These are phyloP conservation scores for Hericium rajendrae DNA, from an alignment of 768 basidiomycete genomes.

Conservation along the genomic window DNA sequence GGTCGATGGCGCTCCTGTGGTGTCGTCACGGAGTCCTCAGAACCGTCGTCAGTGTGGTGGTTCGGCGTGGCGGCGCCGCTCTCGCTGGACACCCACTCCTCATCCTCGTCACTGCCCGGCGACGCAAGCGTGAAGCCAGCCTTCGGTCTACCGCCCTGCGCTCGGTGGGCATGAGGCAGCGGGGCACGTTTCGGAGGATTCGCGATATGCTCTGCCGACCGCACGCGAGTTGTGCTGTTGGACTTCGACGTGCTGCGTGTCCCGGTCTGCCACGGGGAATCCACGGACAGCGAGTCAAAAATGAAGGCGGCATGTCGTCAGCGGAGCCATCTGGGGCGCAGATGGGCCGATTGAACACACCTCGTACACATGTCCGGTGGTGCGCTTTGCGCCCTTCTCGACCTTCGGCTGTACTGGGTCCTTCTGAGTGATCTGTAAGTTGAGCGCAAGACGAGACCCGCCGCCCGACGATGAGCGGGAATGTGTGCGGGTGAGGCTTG, in stretches of 20 bases:
- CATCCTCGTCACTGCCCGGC: conserved; percentile 43
- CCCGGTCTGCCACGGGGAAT: not conserved
- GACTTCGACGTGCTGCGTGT: conserved; percentile 6
- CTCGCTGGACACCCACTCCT: conserved; percentile 73
- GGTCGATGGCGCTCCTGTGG: conserved; percentile 17
- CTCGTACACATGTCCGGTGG: conserved; percentile 29
- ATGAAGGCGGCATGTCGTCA: not conserved
- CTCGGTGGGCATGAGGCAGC: conserved; percentile 1
- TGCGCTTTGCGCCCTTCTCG: conserved; percentile 45
- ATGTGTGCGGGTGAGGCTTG: conserved; percentile 45
- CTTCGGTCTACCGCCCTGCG: conserved; percentile 25
- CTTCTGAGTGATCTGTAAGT: conserved; percentile 63
- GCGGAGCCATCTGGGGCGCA: not conserved
- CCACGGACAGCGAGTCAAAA: not conserved
- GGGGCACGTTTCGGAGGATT: conserved; percentile 3
- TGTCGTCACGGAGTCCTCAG: conserved; percentile 25
- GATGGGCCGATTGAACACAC: conserved; percentile 26
- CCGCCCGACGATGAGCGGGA: conserved; percentile 50
- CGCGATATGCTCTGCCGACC: conserved; percentile 9
- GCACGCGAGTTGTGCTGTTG: conserved; percentile 8
- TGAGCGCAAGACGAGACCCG: conserved; percentile 46
- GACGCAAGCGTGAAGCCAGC: conserved; percentile 49
- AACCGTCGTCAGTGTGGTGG: conserved; percentile 25
- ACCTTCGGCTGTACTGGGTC: conserved; percentile 35
- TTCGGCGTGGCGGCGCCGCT: conserved; percentile 66